A percentile compares a stretch with the other conserved stretches of the same genome.
Evolutionary conservation across 495 filamentous ascomycete species (phyloP).

Genomic region (Podospora fimiseda): DNA sequence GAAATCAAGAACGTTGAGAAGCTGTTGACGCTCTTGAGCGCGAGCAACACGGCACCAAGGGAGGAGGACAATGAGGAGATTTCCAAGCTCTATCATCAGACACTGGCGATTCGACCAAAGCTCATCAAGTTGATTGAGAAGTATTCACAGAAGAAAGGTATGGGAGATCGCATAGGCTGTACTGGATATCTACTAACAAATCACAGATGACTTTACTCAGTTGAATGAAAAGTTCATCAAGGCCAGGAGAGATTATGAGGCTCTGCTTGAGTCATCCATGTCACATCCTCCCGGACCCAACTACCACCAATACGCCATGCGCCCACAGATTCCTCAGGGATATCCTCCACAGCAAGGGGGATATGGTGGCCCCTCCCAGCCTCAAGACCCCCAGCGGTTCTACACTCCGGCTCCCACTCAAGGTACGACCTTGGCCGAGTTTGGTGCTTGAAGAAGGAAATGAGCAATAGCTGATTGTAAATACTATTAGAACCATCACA

Average conservation of each 20-base stretch:
- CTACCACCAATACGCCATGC: constrained; percentile 59
- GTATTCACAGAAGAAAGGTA: constrained; percentile 98
- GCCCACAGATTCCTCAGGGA: constrained; percentile 54
- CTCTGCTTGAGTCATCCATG: constrained; percentile 93
- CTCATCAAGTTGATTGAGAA: constrained; percentile 97
- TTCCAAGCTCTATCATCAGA: constrained; percentile 87
- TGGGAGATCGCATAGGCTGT: neutral
- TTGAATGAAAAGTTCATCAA: constrained; percentile 99
- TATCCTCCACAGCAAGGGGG: constrained; percentile 40
- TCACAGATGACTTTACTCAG: constrained; percentile 91
- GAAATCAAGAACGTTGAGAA: constrained; percentile 99
- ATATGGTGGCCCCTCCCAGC: constrained; percentile 37
- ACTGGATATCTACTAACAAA: constrained; percentile 10
- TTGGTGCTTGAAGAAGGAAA: constrained; percentile 20
- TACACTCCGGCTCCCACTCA: constrained; percentile 54
- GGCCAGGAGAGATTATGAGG: constrained; percentile 91
- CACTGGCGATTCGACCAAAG: constrained; percentile 89
- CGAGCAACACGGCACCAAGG: constrained; percentile 81
- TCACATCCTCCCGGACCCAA: constrained; percentile 68
- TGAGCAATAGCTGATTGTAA: constrained; percentile 22
- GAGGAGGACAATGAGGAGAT: constrained; percentile 90
- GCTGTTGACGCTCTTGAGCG: constrained; percentile 85
- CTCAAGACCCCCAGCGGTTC: constrained; percentile 61
- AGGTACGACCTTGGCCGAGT: constrained; percentile 28
- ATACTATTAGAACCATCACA: constrained; percentile 29